Conservation (phyloP, 768 basidiomycete genomes). For the Pulveroboletus sp. region DNA sequence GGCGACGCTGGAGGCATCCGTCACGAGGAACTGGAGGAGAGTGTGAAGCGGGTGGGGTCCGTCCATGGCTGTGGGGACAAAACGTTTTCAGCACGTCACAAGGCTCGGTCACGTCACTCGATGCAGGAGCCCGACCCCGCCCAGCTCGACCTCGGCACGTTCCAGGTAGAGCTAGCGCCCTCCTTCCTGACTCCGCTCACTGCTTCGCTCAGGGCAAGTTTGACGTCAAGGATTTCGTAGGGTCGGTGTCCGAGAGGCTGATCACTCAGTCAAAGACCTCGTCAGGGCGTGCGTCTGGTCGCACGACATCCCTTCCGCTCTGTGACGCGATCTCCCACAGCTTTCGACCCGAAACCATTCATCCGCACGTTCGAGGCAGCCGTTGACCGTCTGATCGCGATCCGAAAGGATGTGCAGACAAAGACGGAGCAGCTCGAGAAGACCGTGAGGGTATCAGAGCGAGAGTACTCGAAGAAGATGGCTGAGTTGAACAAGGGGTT, state of each 20-base stretch:
- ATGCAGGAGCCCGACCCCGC: constrained; percentile 44
- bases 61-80: no score
- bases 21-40: constrained; percentile 64
- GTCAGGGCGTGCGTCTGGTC: constrained; percentile 66
- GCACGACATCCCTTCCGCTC: not conserved
- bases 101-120: no score
- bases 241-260: constrained; percentile 79
- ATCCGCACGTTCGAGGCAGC: constrained; percentile 88
- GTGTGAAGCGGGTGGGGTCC: constrained; percentile 52
- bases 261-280: constrained; percentile 81
- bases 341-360: constrained; percentile 94
- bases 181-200: constrained; percentile 7
- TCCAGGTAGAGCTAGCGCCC: constrained; percentile 41
- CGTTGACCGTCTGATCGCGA: constrained; percentile 80
- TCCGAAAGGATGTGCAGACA: constrained; percentile 86
- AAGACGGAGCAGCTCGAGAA: constrained; percentile 92
- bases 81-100: constrained; percentile 34
- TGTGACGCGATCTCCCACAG: constrained; percentile 37
- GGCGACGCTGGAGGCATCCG: constrained; percentile 57
- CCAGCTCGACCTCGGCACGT: constrained; percentile 49
- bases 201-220: constrained; percentile 65
- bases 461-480: constrained; percentile 94
- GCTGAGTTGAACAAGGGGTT: constrained; percentile 90
- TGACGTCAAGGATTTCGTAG: constrained; percentile 87
- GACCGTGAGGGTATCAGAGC: constrained; percentile 80